Evolutionary conservation across 1,284 basidiomycete species (phyloP), one percentile per base, ranked within the genome.

Genomic region (Malassezia pachydermatis): DNA sequence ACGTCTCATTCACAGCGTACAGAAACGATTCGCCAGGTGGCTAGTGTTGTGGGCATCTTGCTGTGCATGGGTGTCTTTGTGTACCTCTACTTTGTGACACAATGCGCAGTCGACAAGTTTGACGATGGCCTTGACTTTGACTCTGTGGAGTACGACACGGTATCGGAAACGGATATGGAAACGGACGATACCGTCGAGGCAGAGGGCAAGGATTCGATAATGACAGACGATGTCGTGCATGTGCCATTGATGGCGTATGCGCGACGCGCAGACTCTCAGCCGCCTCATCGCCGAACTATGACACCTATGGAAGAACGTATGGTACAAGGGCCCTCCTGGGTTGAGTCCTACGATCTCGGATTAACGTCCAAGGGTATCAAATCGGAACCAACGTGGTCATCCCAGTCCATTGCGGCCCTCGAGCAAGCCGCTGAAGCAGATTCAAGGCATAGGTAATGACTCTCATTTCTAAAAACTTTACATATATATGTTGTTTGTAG

Each of bases 31-130:
- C 78, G 78, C 46, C 78, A 78, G 53, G 75, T 80, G 62, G 85
- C 79, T 75, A 83, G 84, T 11, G 74, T 81, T 45, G 75, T 76
- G 22, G 86, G 86, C 43, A 78, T 87, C 46, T 70, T 75, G 23
- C 77, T 88, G 1, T 88, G 84, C 67, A 63, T 87, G 49, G 79
- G 77, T 20, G 81, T 88, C 63, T 79, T 88, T 59, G 58, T 86
- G 51, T 88, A 88, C 73, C 77, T 88, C 39, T 80, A 83, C 41
- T 78, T 79, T 66, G 80, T 88, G 46, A 86, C 86, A 22, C 80
- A 84, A 22, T 78, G 78, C 51, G 86, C 86, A 1, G 84, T 88
- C 33, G 81, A 87, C 65, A 81, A 83, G 28, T 81, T 87, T 69
- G 67, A 68, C n/a, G 51, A 42, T 13, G 45, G 48, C 17, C 41